Base-by-base conservation (phyloP, 2,329 filamentous ascomycete genomes). In the Parasarocladium wereldwijsianum region DNA sequence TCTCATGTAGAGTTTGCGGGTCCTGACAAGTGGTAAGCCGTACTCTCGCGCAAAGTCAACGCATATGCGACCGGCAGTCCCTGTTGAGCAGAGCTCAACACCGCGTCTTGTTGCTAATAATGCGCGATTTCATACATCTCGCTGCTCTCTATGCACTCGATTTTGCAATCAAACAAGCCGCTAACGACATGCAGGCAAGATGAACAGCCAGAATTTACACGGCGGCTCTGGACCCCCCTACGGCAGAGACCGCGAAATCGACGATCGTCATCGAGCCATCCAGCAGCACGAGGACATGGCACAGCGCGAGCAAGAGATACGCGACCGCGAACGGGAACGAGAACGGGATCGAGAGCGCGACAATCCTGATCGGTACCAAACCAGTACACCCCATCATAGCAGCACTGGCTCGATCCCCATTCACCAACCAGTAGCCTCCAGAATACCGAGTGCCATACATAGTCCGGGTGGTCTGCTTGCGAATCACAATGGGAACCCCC, bases 371-470 rank as follows among this genome's bases (percentile, higher is more conserved):
- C 68, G 72, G 30, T 76, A 67, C 80, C 36, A 74, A 77, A 16
- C 49, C 50, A 34, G 80, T 36, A 74, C 78, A 16, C 50, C 51
- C 36, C 84, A 90, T 47, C 86, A 94, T 52, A 90, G 79, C 55
- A 86, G 82, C 47, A 76, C 82, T 22, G 83, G 79, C 34, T 84
- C 86, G 3, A 82, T 93, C 32, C 84, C 86, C 32, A 77, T 96
- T 43, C 87, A 96, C 54, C 87, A 96, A 52, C 87, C 87, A 5
- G 85, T 94, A 35, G 87, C 87, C 37, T 74, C 85, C 47, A 64
- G 86, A 54, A 63, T 84, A 38, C 58, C 78, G 34, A 79, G 76
- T 38, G 79, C 83, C 31, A 92, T 94, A 33, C 87, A 93, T 49
- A 92, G 85, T 26, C 87, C 87, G 2, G 87, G 90, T 40, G 87